Evolutionary conservation across 2,329 filamentous ascomycete species (phyloP).

Genomic region (Trichoderma sp.): DNA sequence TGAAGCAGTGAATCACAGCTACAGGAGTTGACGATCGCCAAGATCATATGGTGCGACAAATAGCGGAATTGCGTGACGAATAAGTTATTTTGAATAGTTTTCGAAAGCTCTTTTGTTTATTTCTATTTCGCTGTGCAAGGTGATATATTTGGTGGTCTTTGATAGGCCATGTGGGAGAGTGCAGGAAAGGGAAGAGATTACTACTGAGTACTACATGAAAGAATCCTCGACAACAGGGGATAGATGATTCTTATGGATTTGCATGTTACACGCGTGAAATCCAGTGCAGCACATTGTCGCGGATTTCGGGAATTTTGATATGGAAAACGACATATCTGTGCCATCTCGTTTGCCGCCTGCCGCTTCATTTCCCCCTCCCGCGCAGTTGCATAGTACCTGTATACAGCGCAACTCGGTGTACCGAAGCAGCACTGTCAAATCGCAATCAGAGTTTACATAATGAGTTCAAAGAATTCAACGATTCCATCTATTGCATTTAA

Average conservation of each 20-base stretch:
- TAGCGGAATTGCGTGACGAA: neutral
- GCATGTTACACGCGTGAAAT: neutral
- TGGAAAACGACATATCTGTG: no score
- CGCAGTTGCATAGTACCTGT: neutral
- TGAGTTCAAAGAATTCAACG: neutral
- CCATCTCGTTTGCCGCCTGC: neutral
- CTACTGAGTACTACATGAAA: neutral
- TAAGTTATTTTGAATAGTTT: neutral
- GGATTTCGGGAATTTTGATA: neutral
- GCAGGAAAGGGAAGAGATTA: neutral
- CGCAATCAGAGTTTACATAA: neutral
- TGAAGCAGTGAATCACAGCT: neutral
- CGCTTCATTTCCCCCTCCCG: neutral
- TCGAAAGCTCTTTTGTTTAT: neutral
- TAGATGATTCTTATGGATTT: neutral
- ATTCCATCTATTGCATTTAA: neutral
- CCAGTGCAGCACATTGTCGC: neutral
- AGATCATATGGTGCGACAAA: neutral
- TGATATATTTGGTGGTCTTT: neutral
- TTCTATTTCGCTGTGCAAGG: neutral
- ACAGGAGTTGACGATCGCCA: neutral
- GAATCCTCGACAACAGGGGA: neutral
- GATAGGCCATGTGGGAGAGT: neutral
- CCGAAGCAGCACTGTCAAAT: neutral
- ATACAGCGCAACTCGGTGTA: neutral